phyloP scores from a whole-genome alignment of 306 rosid species.

The Prunus dulcis region DNA sequence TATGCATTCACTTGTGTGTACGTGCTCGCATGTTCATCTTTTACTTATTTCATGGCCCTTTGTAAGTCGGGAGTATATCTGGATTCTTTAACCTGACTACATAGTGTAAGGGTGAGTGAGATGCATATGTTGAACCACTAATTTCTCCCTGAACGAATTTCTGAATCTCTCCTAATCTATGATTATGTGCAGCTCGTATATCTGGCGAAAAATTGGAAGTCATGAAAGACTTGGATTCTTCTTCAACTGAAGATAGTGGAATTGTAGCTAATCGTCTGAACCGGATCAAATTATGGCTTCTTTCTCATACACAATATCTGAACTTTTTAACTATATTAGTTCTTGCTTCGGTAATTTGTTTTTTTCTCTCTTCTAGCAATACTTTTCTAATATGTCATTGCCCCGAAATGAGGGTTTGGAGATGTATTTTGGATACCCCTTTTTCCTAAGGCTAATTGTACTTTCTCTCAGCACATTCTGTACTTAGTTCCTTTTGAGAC shows the following conservation, averaged over 20 bases:
- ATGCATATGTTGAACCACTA: neutral
- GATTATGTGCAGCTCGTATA: constrained; percentile 36
- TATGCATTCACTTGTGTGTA: neutral
- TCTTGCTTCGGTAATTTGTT: constrained; percentile 20
- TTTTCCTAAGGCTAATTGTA: neutral
- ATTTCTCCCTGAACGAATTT: neutral
- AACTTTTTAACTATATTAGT: constrained; percentile 7
- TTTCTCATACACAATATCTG: constrained; percentile 21
- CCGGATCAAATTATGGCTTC: constrained; percentile 32
- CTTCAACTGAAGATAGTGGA: constrained; percentile 44
- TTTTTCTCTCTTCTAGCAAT: neutral
- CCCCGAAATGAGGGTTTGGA: neutral
- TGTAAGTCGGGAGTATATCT: neutral
- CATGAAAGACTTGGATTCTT: constrained; percentile 45
- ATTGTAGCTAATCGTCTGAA: constrained; percentile 34
- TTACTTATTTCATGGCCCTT: neutral
- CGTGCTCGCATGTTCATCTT: neutral
- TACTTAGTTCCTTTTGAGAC: neutral
- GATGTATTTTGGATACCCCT: neutral
- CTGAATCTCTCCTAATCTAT: neutral
- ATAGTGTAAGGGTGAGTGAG: neutral
- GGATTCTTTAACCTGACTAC: neutral
- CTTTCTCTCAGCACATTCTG: neutral
- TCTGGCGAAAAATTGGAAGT: constrained; percentile 50
- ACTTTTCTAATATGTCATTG: neutral